A percentile compares a stretch with the other conserved stretches of the same genome.
Conservation (phyloP, 345 rosid species). For the Camelina neglecta region DNA sequence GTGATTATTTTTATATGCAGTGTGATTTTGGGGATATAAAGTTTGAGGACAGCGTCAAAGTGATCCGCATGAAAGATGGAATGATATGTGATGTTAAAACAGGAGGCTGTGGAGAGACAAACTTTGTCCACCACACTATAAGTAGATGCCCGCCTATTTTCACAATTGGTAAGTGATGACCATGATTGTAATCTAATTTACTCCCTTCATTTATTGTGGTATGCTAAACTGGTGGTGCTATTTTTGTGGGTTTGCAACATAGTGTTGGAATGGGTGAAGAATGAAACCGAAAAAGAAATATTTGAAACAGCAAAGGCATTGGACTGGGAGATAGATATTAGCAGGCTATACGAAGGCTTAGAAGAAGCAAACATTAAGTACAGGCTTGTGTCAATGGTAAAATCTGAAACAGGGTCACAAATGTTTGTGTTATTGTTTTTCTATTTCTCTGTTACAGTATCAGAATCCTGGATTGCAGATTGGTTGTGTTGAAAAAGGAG, state of each 20-base stretch:
- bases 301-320: constrained; percentile 35
- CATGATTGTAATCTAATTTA: neutral
- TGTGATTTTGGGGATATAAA: constrained; percentile 17
- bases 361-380: constrained; percentile 26
- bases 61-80: constrained; percentile 20
- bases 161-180: constrained; percentile 28
- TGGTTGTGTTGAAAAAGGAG: constrained; percentile 30
- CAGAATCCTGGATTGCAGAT: constrained; percentile 22
- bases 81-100: constrained; percentile 32
- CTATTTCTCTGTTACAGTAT: neutral
- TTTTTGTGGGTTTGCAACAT: constrained; percentile 27
- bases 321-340: constrained; percentile 36
- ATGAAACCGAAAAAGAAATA: constrained; percentile 28
- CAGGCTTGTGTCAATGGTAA: constrained; percentile 43
- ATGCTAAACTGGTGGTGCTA: neutral
- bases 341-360: constrained; percentile 37
- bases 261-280: constrained; percentile 41
- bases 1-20: constrained; percentile 27
- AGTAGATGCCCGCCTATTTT: constrained; percentile 24
- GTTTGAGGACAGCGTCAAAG: constrained; percentile 34
- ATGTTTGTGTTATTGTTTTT: constrained; percentile 1
- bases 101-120: constrained; percentile 34
- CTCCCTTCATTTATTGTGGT: neutral
- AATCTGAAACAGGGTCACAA: constrained; percentile 6
- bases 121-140: constrained; percentile 24